Evolutionary conservation across 768 basidiomycete genomes (phyloP), one percentile per base, ranked within the genome.

Genomic region (Termitomyces sp.): DNA sequence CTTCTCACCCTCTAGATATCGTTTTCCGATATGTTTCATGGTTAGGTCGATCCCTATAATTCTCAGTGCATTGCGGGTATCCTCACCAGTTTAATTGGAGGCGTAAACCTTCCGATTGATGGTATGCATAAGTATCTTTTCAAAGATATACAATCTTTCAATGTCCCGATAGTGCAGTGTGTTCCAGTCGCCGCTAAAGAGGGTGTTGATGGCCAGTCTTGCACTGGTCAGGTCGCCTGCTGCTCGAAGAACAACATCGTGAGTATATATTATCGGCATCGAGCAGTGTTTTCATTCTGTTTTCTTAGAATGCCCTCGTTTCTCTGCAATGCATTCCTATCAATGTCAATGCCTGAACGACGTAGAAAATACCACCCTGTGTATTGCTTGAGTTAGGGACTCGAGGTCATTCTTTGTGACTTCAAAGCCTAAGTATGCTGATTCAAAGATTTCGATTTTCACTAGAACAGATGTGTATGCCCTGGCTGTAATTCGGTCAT

Each of bases 211-310:
- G 34, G 47, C 1, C 12, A 53, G 14, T 46, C 56, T 3, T 60
- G 59, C n/a, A 20, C 15, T 38, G 14, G 10, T 11, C 59, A 60
- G 20, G 36, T 34, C 9, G 50, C 52, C 11, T 60, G 59, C 25
- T 60, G 59, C 25, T 17, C 9, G 0, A 4, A 47, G 0, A 60
- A 46, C 6, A 31, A 2, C 10, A 11, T 47, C 6, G 59, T 60
- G 43, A 53, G 52, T 53, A 10, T 31, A 9, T 7, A 3, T 4
- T 34, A 11, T 60, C 5, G 5, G 32, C 38, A 14, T 29, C 10
- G 14, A 31, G 2, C 11, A 11, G 4, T 10, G 4, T 15, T 7
- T 36, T 47, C 14, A 57, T 17, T 2, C 6, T 8, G 4, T 7
- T 38, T 37, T 25, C 4, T 45, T 54, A 60, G 59, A 14, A 37